Conservation (phyloP, 2,329 filamentous ascomycete species). For the Beauveria scarabaeidicola region DNA sequence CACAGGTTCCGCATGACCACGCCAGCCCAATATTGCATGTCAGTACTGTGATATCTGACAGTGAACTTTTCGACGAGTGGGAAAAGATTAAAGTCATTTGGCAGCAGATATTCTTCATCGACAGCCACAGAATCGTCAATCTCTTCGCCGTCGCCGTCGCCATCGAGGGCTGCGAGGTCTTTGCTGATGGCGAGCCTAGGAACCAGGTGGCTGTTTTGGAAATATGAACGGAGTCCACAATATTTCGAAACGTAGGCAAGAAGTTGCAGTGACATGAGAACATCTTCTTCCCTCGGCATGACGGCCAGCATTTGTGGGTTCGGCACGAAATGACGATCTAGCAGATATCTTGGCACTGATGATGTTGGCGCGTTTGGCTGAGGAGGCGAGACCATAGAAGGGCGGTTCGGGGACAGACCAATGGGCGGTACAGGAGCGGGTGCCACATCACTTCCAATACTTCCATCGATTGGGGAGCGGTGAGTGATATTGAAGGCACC, state of each 20-base stretch:
- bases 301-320: slow-evolving; percentile 71
- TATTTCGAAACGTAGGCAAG: slow-evolving; percentile 98
- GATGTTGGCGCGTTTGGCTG: slow-evolving; percentile 65
- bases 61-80: slow-evolving; percentile 98
- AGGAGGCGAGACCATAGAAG: slow-evolving; percentile 60
- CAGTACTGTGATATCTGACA: slow-evolving; percentile 83
- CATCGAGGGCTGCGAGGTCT: slow-evolving; percentile 73
- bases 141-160: slow-evolving; percentile 44
- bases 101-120: slow-evolving; percentile 79
- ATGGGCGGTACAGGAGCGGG: slow-evolving; percentile 58
- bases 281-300: slow-evolving; percentile 95
- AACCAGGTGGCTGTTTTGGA: slow-evolving; percentile 89
- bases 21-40: slow-evolving; percentile 99
- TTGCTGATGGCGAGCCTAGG: slow-evolving; percentile 83
- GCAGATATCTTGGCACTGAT: slow-evolving; percentile 69
- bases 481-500: slow-evolving; percentile 94
- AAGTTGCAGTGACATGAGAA: slow-evolving; percentile 94
- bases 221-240: slow-evolving; percentile 90
- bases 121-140: slow-evolving; percentile 52
- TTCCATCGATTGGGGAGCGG: slow-evolving; percentile 73
- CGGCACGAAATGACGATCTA: slow-evolving; percentile 63
- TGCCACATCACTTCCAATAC: slow-evolving; percentile 64
- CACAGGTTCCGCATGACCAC: slow-evolving; percentile 98
- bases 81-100: slow-evolving; percentile 97
- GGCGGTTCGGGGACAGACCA: slow-evolving; percentile 65